Evolutionary conservation across 345 rosid species (phyloP).

Genomic region (Psidium guajava): DNA sequence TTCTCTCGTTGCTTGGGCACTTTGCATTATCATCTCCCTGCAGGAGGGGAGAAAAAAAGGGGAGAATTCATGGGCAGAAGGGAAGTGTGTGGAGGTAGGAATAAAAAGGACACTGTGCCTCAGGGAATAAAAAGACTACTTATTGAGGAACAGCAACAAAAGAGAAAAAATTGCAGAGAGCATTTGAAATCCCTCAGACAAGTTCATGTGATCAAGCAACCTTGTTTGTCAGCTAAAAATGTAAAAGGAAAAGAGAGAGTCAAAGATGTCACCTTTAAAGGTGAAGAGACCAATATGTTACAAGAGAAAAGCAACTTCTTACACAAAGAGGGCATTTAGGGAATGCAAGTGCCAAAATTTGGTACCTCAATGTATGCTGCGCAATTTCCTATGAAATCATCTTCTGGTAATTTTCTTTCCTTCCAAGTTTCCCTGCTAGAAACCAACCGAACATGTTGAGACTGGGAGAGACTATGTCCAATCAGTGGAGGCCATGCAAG

Average conservation of each 20-base stretch:
- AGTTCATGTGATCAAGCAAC: not conserved
- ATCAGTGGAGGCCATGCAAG: conserved; percentile 39
- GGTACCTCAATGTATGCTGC: conserved; percentile 61
- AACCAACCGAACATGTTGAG: conserved; percentile 16
- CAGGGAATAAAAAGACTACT: conserved; percentile 16
- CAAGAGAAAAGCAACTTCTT: not conserved
- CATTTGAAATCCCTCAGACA: not conserved
- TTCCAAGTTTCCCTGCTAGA: conserved; percentile 78
- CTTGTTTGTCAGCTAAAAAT: not conserved
- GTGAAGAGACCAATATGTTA: not conserved
- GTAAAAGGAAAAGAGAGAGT: not conserved
- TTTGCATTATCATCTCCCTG: conserved; percentile 67
- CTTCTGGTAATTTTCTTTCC: conserved; percentile 43
- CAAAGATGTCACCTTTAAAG: not conserved
- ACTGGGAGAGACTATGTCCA: conserved; percentile 16
- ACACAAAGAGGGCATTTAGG: not conserved
- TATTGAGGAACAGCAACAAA: not conserved
- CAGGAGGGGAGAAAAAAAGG: not conserved
- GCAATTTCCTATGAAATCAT: conserved; percentile 47
- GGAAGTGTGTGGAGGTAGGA: conserved; percentile 14
- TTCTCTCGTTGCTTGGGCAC: conserved; percentile 66
- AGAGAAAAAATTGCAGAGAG: conserved; percentile 1
- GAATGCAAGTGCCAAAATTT: not conserved
- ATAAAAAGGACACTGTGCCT: conserved; percentile 32
- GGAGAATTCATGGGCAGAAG: not conserved